These are phyloP conservation scores for Hansenula sp. DNA, from an alignment of 1,139 yeast species.

Conservation along the genomic window DNA sequence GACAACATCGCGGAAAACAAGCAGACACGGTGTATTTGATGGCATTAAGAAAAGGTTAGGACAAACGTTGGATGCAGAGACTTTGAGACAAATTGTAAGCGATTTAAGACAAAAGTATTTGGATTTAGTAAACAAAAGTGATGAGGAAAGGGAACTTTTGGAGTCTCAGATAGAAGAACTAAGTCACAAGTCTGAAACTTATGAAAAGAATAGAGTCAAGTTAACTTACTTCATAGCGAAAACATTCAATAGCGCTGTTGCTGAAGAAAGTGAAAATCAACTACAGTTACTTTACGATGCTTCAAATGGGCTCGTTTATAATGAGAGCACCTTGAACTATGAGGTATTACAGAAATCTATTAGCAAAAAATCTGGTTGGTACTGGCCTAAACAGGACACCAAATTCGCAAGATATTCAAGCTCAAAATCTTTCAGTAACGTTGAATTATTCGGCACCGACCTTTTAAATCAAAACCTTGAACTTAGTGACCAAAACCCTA, in stretches of 20 bases:
- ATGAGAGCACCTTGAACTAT: slow-evolving; percentile 6
- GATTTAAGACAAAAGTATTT: slow-evolving; percentile 4
- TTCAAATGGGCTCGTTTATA: background rate
- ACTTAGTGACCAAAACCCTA: slow-evolving; percentile 3
- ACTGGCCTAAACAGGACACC: slow-evolving; percentile 19
- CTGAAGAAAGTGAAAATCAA: slow-evolving; percentile 8
- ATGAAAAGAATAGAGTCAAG: slow-evolving; percentile 14
- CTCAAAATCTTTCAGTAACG: background rate
- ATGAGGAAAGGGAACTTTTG: slow-evolving; percentile 5
- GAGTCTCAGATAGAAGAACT: slow-evolving; percentile 8
- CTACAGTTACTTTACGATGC: slow-evolving; percentile 2
- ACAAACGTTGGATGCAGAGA: background rate
- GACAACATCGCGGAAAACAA: background rate
- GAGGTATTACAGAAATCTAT: slow-evolving; percentile 8
- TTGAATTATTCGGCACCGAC: slow-evolving; percentile 17
- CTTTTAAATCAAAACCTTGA: slow-evolving; percentile 14
- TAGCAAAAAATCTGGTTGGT: slow-evolving; percentile 14
- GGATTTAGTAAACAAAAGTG: slow-evolving; percentile 5
- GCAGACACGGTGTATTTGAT: background rate
- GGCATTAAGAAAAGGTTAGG: background rate
- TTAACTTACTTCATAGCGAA: slow-evolving; percentile 9
- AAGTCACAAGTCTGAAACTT: slow-evolving; percentile 11
- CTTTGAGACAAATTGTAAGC: background rate
- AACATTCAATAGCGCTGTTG: slow-evolving; percentile 7
- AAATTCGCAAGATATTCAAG: slow-evolving; percentile 9